A percentile compares a stretch with the other conserved stretches of the same genome.
phyloP scores from a whole-genome alignment of 371 early-diverging fungal species.

The Rhizopus sp. region DNA sequence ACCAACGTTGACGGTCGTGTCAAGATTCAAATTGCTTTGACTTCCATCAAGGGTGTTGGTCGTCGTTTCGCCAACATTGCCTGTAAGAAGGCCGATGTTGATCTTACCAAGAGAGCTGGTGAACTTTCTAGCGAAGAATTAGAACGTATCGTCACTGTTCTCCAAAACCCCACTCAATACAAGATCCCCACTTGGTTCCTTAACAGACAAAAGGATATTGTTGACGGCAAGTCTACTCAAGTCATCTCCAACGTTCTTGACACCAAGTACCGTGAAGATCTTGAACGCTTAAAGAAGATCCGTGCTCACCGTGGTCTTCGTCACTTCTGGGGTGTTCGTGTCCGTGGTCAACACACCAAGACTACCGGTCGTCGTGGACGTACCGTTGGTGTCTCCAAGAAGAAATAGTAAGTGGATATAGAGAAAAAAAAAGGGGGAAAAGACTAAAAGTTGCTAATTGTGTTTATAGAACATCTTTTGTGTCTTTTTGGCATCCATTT shows the following conservation, averaged over 20 bases:
- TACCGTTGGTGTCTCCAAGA: conserved; percentile 98
- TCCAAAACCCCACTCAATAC: conserved; percentile 93
- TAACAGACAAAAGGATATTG: conserved; percentile 98
- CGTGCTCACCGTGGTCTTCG: conserved; percentile 94
- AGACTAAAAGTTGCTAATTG: background rate
- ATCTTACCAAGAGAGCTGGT: conserved; percentile 97
- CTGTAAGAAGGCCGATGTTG: conserved; percentile 98
- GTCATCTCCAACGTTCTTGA: conserved; percentile 94
- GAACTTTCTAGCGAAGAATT: conserved; percentile 95
- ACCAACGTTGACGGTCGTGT: conserved; percentile 99
- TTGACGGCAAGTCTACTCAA: conserved; percentile 94
- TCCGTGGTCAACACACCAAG: conserved; percentile 97
- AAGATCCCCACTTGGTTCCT: conserved; percentile 99
- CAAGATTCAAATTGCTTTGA: conserved; percentile 96
- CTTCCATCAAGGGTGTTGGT: conserved; percentile 98
- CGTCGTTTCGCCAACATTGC: conserved; percentile 97
- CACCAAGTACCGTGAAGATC: conserved; percentile 95
- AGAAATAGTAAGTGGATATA: conserved; percentile 65
- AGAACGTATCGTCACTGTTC: conserved; percentile 87
- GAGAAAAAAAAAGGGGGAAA: background rate
- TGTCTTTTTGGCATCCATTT: background rate
- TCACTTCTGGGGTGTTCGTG: conserved; percentile 97
- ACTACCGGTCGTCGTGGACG: conserved; percentile 98
- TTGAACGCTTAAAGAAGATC: conserved; percentile 98
- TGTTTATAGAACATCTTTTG: background rate